A percentile compares a stretch with the other conserved stretches of the same genome.
Conservation (phyloP, 257 asterid species). For the Solanum acaule region DNA sequence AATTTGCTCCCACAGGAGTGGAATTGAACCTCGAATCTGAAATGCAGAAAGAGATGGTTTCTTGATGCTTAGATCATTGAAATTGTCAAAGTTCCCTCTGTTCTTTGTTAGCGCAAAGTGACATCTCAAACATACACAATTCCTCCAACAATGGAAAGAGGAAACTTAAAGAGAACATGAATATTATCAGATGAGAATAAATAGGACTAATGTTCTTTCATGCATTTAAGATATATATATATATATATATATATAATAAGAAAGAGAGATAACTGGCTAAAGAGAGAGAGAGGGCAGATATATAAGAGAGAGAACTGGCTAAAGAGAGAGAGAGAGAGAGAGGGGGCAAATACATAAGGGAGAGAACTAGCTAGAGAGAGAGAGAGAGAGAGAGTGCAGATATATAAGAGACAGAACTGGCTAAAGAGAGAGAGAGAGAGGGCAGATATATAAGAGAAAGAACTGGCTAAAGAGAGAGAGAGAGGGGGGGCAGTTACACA, state of each 20-base stretch:
- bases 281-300: neutral
- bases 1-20: constrained; percentile 98
- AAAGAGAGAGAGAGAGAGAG: neutral
- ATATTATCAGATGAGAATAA: neutral
- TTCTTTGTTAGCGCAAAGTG: neutral
- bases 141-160: neutral
- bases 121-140: neutral
- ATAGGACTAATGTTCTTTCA: neutral
- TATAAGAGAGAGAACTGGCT: neutral
- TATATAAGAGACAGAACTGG: neutral
- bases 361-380: neutral
- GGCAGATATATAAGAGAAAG: too few species aligned
- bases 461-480: neutral
- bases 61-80: constrained; percentile 1
- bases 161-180: neutral
- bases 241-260: neutral
- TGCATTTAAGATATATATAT: neutral
- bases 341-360: neutral
- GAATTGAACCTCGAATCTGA: constrained; percentile 96
- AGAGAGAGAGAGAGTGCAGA: neutral
- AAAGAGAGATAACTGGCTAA: neutral
- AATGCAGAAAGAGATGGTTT: constrained; percentile 4
- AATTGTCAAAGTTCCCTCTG: neutral
- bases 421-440: neutral
- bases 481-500: neutral